Evolutionary conservation across 176 grass and related monocot genomes (phyloP).

Genomic region (Oryza australiensis): DNA sequence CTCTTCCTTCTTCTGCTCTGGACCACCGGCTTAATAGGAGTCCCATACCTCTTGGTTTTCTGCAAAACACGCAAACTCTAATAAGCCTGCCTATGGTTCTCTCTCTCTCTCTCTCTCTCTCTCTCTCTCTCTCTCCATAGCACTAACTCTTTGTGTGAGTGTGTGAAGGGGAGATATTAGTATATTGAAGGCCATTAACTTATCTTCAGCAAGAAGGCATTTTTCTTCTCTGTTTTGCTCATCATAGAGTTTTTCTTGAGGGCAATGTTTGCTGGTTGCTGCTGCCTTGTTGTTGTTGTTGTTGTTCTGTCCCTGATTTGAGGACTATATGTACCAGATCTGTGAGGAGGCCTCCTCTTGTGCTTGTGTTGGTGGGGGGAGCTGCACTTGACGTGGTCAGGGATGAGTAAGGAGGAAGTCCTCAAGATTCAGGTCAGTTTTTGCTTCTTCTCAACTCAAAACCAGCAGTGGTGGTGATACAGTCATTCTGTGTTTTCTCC

Average conservation of each 20-base stretch:
- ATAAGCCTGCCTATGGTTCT: background rate
- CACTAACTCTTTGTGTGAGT: background rate
- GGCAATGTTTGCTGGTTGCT: background rate
- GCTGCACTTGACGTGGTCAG: slow-evolving; percentile 28
- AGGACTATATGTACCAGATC: slow-evolving; percentile 45
- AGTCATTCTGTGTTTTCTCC: background rate
- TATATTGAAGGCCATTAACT: slow-evolving; percentile 36
- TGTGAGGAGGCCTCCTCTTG: slow-evolving; percentile 33
- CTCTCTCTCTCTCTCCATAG: no score
- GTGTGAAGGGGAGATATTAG: slow-evolving; percentile 11
- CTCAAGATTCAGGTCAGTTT: slow-evolving; percentile 63
- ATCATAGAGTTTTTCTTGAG: background rate
- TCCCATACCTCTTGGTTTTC: slow-evolving; percentile 22
- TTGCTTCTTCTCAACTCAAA: slow-evolving; percentile 26
- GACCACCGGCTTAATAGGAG: slow-evolving; percentile 28
- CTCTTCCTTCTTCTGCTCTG: slow-evolving; percentile 12
- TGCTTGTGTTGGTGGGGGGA: slow-evolving; percentile 18
- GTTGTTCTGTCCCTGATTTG: slow-evolving; percentile 48
- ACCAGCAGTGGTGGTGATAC: background rate
- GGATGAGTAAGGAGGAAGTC: slow-evolving; percentile 59
- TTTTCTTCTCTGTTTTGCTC: slow-evolving; percentile 13
- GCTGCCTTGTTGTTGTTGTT: background rate
- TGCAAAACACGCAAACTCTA: slow-evolving; percentile 30
- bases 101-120: no score
- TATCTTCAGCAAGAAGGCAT: slow-evolving; percentile 21